A percentile compares a stretch with the other conserved stretches of the same genome.
These are phyloP conservation scores for Tetradesmus lagerheimii DNA, from an alignment of 139 green algal genomes.

Conservation along the genomic window DNA sequence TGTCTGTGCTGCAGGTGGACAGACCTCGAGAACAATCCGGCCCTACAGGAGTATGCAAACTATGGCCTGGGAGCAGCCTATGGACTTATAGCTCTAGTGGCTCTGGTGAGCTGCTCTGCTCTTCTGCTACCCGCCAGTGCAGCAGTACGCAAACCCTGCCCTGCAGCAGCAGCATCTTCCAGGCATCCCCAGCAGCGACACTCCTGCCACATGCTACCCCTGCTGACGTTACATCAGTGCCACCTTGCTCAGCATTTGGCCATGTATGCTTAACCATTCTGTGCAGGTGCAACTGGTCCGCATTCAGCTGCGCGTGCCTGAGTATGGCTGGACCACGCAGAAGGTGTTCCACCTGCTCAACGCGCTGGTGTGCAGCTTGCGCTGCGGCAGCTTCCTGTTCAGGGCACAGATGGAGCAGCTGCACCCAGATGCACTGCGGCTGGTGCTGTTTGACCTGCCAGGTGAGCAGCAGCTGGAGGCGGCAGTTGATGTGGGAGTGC, in stretches of 20 bases:
- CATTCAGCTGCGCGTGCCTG: conserved; percentile 94
- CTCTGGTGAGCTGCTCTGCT: conserved; percentile 64
- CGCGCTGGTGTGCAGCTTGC: conserved; percentile 83
- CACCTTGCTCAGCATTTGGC: not conserved
- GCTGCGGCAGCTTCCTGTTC: conserved; percentile 86
- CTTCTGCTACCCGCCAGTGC: not conserved
- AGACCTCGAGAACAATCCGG: conserved; percentile 55
- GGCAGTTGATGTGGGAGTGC: too few species aligned
- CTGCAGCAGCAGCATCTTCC: not conserved
- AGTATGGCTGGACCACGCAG: conserved; percentile 99
- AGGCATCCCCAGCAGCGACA: not conserved
- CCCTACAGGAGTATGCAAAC: conserved; percentile 60
- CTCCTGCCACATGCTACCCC: not conserved
- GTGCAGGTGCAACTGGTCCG: conserved; percentile 86
- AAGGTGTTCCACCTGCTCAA: conserved; percentile 99
- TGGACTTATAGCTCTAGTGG: conserved; percentile 69
- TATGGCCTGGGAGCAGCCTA: conserved; percentile 79
- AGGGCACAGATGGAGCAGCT: conserved; percentile 68
- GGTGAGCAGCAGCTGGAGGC: conserved; percentile 56
- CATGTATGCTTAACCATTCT: too few species aligned
- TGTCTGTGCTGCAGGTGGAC: conserved; percentile 63
- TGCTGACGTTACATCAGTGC: not conserved
- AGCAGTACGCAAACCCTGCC: not conserved
- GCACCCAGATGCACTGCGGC: conserved; percentile 59
- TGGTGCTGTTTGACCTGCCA: conserved; percentile 90